These are phyloP conservation scores for Porcisia deanei DNA, from an alignment of 208 protist species.

Conservation along the genomic window DNA sequence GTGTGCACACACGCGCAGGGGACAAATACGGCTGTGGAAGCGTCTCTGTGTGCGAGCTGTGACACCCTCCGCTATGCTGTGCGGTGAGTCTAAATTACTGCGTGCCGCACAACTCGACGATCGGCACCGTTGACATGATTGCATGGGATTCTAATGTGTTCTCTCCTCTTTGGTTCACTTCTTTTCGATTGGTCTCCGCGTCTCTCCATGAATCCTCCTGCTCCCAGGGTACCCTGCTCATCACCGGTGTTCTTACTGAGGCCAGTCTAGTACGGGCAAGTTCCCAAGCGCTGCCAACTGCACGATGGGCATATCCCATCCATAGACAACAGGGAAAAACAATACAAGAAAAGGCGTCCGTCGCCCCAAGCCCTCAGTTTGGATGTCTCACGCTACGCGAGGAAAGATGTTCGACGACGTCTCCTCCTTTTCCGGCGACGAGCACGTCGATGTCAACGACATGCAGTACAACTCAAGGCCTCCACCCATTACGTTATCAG, in stretches of 20 bases:
- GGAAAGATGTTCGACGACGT: slow-evolving; percentile 55
- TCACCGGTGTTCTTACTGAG: background rate
- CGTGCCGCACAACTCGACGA: background rate
- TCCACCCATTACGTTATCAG: background rate
- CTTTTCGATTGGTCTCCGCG: background rate
- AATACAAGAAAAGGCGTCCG: background rate
- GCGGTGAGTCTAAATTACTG: background rate
- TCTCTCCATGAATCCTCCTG: background rate
- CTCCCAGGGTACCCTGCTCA: background rate
- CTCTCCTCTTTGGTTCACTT: background rate
- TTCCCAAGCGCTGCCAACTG: background rate
- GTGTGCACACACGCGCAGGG: background rate
- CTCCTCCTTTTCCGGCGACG: slow-evolving; percentile 22
- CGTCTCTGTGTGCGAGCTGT: background rate
- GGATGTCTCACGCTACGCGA: slow-evolving; percentile 18
- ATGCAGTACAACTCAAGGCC: background rate
- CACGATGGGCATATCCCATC: background rate
- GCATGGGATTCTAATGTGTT: background rate
- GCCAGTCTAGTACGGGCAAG: background rate
- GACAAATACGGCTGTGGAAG: background rate
- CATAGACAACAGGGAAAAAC: background rate
- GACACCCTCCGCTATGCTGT: background rate
- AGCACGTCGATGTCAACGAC: background rate
- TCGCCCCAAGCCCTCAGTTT: background rate
- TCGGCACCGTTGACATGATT: background rate